Percentiles rank a stretch among this genome's conserved stretches.
These are phyloP conservation scores for Pythium dissotocum DNA, from an alignment of 352 stramenopile species.

Conservation along the genomic window DNA sequence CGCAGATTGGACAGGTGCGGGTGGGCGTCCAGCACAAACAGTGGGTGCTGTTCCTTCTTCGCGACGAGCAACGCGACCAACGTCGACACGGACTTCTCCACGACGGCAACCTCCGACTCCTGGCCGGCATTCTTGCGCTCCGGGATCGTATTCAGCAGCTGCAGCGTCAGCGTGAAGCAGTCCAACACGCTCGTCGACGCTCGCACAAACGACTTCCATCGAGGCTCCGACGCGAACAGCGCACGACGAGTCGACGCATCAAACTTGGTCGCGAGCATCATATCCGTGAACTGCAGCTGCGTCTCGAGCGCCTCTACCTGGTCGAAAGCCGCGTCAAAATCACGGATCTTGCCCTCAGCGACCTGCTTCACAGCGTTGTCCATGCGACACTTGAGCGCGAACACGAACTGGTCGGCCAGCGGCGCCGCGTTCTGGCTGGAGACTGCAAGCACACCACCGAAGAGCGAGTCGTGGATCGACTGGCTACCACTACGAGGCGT, in stretches of 20 bases:
- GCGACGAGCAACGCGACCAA: slow-evolving; percentile 26
- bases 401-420: slow-evolving; percentile 28
- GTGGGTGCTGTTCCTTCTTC: slow-evolving; percentile 29
- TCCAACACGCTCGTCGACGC: slow-evolving; percentile 29
- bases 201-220: slow-evolving; percentile 26
- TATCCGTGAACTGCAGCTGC: slow-evolving; percentile 31
- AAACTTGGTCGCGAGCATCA: slow-evolving; percentile 29
- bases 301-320: slow-evolving; percentile 28
- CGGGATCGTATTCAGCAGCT: slow-evolving; percentile 31
- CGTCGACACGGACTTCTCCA: slow-evolving; percentile 32
- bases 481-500: slow-evolving; percentile 17
- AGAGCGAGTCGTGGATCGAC: slow-evolving; percentile 20
- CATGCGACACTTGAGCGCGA: slow-evolving; percentile 30
- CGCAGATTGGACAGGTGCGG: slow-evolving; percentile 35
- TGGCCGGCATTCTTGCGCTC: slow-evolving; percentile 27
- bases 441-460: slow-evolving; percentile 22
- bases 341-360: slow-evolving; percentile 15
- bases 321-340: slow-evolving; percentile 23
- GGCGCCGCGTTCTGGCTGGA: slow-evolving; percentile 19
- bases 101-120: slow-evolving; percentile 22
- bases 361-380: slow-evolving; percentile 24
- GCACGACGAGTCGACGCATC: slow-evolving; percentile 13
- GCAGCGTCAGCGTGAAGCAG: slow-evolving; percentile 32
- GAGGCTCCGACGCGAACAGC: slow-evolving; percentile 23
- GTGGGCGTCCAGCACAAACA: slow-evolving; percentile 32